A percentile compares a stretch with the other conserved stretches of the same genome.
Conservation (phyloP, 805 yeast species). For the Zygosaccharomyces bailii region DNA sequence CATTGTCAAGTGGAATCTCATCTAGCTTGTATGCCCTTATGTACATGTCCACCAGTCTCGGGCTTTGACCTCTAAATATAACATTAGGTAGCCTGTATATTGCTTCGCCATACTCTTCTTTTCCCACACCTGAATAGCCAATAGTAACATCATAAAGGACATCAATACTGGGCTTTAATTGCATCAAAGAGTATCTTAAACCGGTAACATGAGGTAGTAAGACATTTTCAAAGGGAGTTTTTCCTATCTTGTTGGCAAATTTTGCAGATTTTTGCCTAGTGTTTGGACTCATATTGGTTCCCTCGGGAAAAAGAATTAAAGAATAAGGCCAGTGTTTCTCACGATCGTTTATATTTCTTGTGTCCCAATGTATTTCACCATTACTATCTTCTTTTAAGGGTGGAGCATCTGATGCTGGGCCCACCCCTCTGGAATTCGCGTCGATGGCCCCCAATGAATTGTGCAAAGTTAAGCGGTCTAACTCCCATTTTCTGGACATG, state of each 20-base stretch:
- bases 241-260: constrained; percentile 53
- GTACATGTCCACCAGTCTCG: constrained; percentile 61
- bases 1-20: constrained; percentile 61
- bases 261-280: constrained; percentile 56
- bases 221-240: constrained; percentile 54
- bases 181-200: constrained; percentile 58
- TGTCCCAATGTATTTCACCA: constrained; percentile 28
- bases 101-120: constrained; percentile 72
- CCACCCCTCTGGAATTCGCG: constrained; percentile 56
- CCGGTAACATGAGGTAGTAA: constrained; percentile 86
- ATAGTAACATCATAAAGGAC: constrained; percentile 78
- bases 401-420: constrained; percentile 44
- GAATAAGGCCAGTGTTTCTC: constrained; percentile 52
- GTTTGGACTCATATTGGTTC: constrained; percentile 74
- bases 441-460: constrained; percentile 55
- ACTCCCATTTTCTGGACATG: constrained; percentile 77
- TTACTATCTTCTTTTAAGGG: constrained; percentile 29
- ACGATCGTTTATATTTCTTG: constrained; percentile 9
- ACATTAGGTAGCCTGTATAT: constrained; percentile 60
- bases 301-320: constrained; percentile 86
- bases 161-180: constrained; percentile 50
- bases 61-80: constrained; percentile 69
- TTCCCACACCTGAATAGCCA: constrained; percentile 69
- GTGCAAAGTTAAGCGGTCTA: constrained; percentile 54
- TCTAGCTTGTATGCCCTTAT: constrained; percentile 53